Evolutionary conservation across 1,284 basidiomycete genomes (phyloP).

Genomic region (Rugosomyces carneus): DNA sequence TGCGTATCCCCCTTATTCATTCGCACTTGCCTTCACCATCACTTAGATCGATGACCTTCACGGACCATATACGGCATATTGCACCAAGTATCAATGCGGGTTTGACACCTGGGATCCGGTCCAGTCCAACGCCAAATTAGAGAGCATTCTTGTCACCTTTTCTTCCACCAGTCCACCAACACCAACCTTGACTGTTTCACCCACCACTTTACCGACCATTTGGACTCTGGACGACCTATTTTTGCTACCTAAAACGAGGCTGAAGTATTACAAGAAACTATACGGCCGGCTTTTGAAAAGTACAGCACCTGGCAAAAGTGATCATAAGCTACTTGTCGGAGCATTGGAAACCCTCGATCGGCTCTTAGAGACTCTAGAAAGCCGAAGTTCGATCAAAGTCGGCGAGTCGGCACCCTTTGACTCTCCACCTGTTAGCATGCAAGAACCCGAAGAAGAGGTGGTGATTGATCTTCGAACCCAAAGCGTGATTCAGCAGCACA

Average conservation of each 20-base stretch:
- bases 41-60: slow-evolving; percentile 85
- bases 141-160: slow-evolving; percentile 64
- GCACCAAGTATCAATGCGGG: slow-evolving; percentile 64
- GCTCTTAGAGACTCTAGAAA: slow-evolving; percentile 66
- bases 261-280: slow-evolving; percentile 92
- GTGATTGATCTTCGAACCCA: slow-evolving; percentile 44
- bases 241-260: slow-evolving; percentile 74
- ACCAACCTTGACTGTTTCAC: slow-evolving; percentile 32
- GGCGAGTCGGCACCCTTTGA: slow-evolving; percentile 22
- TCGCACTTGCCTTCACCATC: slow-evolving; percentile 4
- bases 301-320: slow-evolving; percentile 83
- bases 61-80: slow-evolving; percentile 81
- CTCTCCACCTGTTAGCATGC: slow-evolving; percentile 16
- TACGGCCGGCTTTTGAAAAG: slow-evolving; percentile 86
- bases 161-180: slow-evolving; percentile 60
- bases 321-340: slow-evolving; percentile 75
- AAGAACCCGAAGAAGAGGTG: slow-evolving; percentile 45
- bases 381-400: slow-evolving; percentile 43
- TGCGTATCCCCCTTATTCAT: slow-evolving; percentile 27
- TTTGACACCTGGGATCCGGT: slow-evolving; percentile 86
- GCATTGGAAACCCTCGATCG: slow-evolving; percentile 81
- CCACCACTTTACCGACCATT: slow-evolving; percentile 32
- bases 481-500: slow-evolving; percentile 23
- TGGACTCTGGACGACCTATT: slow-evolving; percentile 92
- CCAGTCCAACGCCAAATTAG: slow-evolving; percentile 67